Conservation (phyloP, 148 eudicot species). For the Rhododendron vialii region DNA sequence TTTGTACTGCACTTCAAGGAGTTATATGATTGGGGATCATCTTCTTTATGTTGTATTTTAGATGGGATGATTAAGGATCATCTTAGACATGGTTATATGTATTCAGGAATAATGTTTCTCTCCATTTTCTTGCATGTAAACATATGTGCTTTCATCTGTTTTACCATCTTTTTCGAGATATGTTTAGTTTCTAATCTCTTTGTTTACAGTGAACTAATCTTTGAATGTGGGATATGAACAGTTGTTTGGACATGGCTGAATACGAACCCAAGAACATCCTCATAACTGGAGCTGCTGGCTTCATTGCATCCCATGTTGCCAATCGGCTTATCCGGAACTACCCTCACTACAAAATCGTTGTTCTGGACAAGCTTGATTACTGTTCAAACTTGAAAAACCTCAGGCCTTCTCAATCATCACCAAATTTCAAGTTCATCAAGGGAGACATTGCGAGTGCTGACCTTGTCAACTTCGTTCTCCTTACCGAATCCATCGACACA, state of each 20-base stretch:
- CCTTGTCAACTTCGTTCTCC: slow-evolving; percentile 10
- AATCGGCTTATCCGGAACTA: slow-evolving; percentile 15
- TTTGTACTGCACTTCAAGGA: background rate
- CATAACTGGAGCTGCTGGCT: slow-evolving; percentile 20
- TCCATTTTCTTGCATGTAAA: background rate
- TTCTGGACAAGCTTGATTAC: slow-evolving; percentile 16
- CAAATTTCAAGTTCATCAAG: slow-evolving; percentile 16
- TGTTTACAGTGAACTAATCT: background rate
- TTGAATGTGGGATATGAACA: background rate
- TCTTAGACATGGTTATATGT: background rate
- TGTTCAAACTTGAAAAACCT: slow-evolving; percentile 17
- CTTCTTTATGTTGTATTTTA: no score
- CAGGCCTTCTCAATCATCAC: slow-evolving; percentile 10
- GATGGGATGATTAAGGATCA: background rate
- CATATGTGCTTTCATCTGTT: slow-evolving; percentile 1
- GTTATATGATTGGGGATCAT: background rate
- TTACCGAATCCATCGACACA: slow-evolving; percentile 13
- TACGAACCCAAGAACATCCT: slow-evolving; percentile 14
- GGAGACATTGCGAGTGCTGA: slow-evolving; percentile 16
- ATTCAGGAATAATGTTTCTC: background rate
- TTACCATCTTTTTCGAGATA: background rate
- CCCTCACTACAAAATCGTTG: slow-evolving; percentile 10
- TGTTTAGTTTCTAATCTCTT: background rate
- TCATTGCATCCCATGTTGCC: slow-evolving; percentile 16
- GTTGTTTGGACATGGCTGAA: slow-evolving; percentile 5